Evolutionary conservation across 2,329 filamentous ascomycete species (phyloP).

Genomic region (Botrytis squamosa): DNA sequence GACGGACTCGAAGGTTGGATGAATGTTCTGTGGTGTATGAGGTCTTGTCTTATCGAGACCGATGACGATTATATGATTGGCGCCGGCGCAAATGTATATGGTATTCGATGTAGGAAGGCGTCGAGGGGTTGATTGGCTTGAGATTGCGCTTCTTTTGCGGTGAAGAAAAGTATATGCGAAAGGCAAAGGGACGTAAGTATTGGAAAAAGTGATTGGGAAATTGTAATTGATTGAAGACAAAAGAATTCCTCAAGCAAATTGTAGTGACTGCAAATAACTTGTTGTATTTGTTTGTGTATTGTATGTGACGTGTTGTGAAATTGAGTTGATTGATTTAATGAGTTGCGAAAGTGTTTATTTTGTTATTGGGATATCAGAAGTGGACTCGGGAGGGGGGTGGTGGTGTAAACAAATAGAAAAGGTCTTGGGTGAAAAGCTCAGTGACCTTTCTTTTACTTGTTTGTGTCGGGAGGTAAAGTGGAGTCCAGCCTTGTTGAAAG

Average conservation of each 20-base stretch:
- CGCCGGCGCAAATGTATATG: slow-evolving; percentile 13
- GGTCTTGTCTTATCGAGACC: neutral
- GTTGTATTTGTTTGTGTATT: neutral
- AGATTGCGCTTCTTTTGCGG: slow-evolving; percentile 4
- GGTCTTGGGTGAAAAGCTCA: neutral
- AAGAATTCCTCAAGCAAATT: slow-evolving; percentile 6
- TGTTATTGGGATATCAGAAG: neutral
- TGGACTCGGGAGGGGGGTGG: neutral
- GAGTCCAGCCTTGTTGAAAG: neutral
- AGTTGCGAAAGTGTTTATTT: slow-evolving; percentile 5
- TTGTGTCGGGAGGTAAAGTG: neutral
- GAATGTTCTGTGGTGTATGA: neutral
- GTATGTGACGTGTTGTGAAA: neutral
- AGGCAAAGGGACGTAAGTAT: neutral
- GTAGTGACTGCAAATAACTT: slow-evolving; percentile 6
- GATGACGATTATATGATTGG: neutral
- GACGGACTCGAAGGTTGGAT: neutral
- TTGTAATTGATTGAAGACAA: neutral
- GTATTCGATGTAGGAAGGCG: neutral
- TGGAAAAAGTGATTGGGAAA: neutral
- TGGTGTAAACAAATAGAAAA: slow-evolving; percentile 8
- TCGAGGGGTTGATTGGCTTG: neutral
- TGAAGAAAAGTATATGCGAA: slow-evolving; percentile 9
- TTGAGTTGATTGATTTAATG: neutral
- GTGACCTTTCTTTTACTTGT: neutral